Conservation (phyloP, 2,329 filamentous ascomycete species). For the Monilinia polystroma region DNA sequence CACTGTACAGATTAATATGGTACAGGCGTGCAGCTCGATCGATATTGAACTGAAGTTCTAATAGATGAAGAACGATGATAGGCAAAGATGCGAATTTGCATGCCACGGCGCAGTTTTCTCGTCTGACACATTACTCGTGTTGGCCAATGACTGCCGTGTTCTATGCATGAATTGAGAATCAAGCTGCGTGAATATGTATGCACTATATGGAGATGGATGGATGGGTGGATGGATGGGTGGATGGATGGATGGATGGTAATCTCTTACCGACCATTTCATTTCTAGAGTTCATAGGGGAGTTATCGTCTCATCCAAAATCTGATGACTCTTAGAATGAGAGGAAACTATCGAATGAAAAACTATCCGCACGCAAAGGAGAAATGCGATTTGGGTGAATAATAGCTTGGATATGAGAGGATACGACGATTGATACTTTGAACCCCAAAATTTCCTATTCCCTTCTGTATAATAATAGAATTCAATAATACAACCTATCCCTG, state of each 20-base stretch:
- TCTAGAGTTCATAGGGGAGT: not conserved
- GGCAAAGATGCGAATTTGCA: not conserved
- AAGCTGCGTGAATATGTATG: no score
- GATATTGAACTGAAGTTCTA: not conserved
- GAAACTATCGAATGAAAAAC: not conserved
- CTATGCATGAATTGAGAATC: not conserved
- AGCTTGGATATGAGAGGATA: slow-evolving; percentile 11
- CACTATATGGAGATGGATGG: not conserved
- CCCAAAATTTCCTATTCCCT: not conserved
- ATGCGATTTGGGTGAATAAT: slow-evolving; percentile 7
- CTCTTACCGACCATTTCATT: slow-evolving; percentile 2
- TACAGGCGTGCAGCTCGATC: not conserved
- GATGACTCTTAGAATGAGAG: not conserved
- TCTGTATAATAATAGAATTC: not conserved
- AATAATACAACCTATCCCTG: slow-evolving; percentile 3
- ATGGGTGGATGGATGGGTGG: not conserved
- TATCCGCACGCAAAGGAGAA: not conserved
- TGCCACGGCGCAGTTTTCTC: not conserved
- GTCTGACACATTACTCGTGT: slow-evolving; percentile 16
- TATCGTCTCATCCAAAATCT: slow-evolving; percentile 2
- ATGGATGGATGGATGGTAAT: not conserved
- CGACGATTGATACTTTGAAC: not conserved
- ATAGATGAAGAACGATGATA: slow-evolving; percentile 3
- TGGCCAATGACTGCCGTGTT: slow-evolving; percentile 6
- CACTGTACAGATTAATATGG: slow-evolving; percentile 12